Percentiles rank a stretch among this genome's conserved stretches.
Conservation (phyloP, 345 rosid genomes). For the Eucalyptus sideroxylon region DNA sequence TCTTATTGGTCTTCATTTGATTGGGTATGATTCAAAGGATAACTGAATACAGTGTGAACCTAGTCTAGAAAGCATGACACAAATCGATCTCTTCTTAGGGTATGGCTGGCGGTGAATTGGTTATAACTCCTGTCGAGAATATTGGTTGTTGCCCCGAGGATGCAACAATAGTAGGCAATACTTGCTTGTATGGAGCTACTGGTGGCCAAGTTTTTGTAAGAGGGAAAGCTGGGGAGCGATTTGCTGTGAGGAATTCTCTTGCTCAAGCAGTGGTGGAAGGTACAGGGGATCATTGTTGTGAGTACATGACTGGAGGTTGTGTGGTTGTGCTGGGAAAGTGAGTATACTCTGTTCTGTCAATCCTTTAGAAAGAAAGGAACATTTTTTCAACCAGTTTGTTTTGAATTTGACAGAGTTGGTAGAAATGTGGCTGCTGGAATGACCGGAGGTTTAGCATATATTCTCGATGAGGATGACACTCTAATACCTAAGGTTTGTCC, state of each 20-base stretch:
- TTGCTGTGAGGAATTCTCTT: constrained; percentile 98
- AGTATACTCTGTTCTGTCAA: constrained; percentile 13
- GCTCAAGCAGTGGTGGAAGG: constrained; percentile 99
- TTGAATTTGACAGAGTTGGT: constrained; percentile 61
- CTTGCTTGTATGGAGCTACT: constrained; percentile 96
- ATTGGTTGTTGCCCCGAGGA: constrained; percentile 87
- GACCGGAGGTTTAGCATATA: constrained; percentile 96
- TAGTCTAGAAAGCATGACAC: neutral
- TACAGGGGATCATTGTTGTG: constrained; percentile 95
- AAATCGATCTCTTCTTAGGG: constrained; percentile 26
- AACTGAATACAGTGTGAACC: neutral
- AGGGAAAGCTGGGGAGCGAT: constrained; percentile 97
- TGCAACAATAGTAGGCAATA: constrained; percentile 91
- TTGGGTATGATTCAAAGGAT: neutral
- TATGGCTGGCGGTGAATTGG: constrained; percentile 98
- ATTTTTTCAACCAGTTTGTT: neutral
- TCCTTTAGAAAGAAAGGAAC: neutral
- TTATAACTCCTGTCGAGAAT: constrained; percentile 65
- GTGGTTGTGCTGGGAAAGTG: constrained; percentile 95
- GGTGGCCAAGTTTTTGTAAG: constrained; percentile 94
- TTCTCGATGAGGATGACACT: constrained; percentile 86
- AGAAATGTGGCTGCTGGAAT: constrained; percentile 99
- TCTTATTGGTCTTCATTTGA: neutral
- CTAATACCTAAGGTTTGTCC: constrained; percentile 75
- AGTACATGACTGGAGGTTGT: constrained; percentile 99